phyloP scores from a whole-genome alignment of 169 alveolate species.

The Plasmodium gonderi region DNA sequence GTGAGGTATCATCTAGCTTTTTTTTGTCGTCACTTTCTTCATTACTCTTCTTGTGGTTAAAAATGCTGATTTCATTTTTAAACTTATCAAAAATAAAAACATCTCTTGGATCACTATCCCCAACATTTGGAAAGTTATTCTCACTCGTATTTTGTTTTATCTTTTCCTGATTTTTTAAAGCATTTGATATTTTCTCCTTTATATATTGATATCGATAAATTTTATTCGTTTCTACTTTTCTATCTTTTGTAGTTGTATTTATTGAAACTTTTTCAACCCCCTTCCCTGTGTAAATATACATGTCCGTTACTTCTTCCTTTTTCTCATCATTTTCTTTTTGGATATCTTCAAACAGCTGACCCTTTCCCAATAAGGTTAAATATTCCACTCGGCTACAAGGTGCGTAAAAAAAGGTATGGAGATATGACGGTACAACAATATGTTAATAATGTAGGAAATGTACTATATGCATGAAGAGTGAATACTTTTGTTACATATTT shows the following conservation, averaged over 20 bases:
- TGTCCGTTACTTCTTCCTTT: slow-evolving; percentile 13
- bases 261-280: slow-evolving; percentile 54
- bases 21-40: neutral
- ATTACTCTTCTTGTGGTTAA: neutral
- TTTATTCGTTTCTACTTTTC: slow-evolving; percentile 18
- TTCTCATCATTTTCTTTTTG: neutral
- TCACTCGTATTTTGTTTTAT: slow-evolving; percentile 2
- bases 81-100: slow-evolving; percentile 29
- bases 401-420: neutral
- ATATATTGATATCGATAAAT: slow-evolving; percentile 27
- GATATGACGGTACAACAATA: neutral
- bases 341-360: neutral
- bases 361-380: slow-evolving; percentile 32
- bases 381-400: slow-evolving; percentile 55
- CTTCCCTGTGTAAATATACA: slow-evolving; percentile 44
- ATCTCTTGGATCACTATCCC: slow-evolving; percentile 5
- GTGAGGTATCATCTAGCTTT: neutral
- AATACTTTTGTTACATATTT: neutral
- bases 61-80: slow-evolving; percentile 28
- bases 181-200: slow-evolving; percentile 57
- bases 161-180: slow-evolving; percentile 25
- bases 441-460: too few species aligned
- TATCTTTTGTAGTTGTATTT: slow-evolving; percentile 15
- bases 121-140: neutral
- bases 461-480: neutral